Conservation (phyloP, 2,329 filamentous ascomycete genomes). For the Paracorniculantispora psalliotae region DNA sequence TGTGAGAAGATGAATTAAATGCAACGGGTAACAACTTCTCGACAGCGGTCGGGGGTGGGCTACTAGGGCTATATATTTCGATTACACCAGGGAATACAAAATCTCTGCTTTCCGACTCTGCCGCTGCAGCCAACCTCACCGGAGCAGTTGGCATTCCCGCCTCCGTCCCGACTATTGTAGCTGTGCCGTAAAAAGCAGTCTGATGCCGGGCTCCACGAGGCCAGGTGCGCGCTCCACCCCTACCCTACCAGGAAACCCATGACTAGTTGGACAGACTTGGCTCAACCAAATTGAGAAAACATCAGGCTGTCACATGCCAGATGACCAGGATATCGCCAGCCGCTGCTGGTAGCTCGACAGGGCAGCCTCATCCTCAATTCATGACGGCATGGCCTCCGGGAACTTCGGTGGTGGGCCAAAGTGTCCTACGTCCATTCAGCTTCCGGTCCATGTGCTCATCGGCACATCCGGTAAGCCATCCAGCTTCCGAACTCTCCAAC, state of each 20-base stretch:
- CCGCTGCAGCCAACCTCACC: neutral
- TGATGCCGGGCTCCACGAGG: neutral
- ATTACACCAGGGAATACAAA: neutral
- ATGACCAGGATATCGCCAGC: neutral
- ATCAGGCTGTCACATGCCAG: slow-evolving; percentile 4
- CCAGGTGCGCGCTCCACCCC: neutral
- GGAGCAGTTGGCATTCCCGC: slow-evolving; percentile 1
- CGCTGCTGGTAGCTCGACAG: neutral
- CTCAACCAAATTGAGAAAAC: neutral
- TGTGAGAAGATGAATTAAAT: neutral
- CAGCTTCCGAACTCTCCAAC: too few relatives aligned
- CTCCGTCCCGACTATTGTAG: neutral
- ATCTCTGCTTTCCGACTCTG: neutral
- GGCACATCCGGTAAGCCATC: too few relatives aligned
- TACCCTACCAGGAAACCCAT: neutral
- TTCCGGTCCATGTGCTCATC: too few relatives aligned
- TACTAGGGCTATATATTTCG: slow-evolving; percentile 4
- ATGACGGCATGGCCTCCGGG: neutral
- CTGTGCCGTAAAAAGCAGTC: neutral
- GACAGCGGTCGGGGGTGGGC: neutral
- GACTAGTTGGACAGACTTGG: neutral
- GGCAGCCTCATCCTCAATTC: neutral
- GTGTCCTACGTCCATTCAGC: too few relatives aligned
- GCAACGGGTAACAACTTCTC: neutral
- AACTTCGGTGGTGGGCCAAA: slow-evolving; percentile 6